Evolutionary conservation across 2,329 filamentous ascomycete species (phyloP).

Genomic region (Rhynchosporium agropyri): DNA sequence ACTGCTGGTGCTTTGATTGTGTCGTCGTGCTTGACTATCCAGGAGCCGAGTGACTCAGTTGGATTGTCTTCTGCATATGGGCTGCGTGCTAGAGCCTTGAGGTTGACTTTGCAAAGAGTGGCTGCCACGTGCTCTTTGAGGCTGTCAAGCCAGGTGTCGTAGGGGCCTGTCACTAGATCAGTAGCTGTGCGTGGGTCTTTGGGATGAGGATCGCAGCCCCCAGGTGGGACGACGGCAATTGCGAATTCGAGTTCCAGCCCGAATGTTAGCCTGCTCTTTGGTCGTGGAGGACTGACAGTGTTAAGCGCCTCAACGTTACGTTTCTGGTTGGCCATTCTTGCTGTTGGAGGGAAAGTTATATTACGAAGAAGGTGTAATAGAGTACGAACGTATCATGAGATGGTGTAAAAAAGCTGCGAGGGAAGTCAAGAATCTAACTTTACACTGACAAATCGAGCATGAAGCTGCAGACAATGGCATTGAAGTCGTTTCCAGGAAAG

Average conservation of each 20-base stretch:
- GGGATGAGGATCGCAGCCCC: slow-evolving; percentile 21
- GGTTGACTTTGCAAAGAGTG: slow-evolving; percentile 13
- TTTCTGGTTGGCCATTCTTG: not conserved
- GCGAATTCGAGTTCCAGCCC: slow-evolving; percentile 35
- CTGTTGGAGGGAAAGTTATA: not conserved
- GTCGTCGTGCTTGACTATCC: slow-evolving; percentile 22
- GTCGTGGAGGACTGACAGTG: not conserved
- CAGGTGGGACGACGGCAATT: slow-evolving; percentile 21
- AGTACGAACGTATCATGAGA: no score
- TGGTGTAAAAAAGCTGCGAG: no score
- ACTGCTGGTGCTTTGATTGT: slow-evolving; percentile 7
- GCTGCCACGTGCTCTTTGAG: slow-evolving; percentile 14
- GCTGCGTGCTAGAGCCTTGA: not conserved
- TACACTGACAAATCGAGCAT: no score
- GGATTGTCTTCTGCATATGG: not conserved
- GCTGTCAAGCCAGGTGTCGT: not conserved
- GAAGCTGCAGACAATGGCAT: no score
- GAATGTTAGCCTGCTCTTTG: slow-evolving; percentile 25
- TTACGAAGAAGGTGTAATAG: not conserved
- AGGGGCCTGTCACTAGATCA: not conserved
- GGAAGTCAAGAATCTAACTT: no score
- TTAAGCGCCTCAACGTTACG: not conserved
- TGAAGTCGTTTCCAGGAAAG: no score
- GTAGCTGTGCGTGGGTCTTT: slow-evolving; percentile 5
- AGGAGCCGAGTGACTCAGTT: not conserved